Evolutionary conservation across 2,329 filamentous ascomycete genomes (phyloP).

Genomic region (Xylaria sp.): DNA sequence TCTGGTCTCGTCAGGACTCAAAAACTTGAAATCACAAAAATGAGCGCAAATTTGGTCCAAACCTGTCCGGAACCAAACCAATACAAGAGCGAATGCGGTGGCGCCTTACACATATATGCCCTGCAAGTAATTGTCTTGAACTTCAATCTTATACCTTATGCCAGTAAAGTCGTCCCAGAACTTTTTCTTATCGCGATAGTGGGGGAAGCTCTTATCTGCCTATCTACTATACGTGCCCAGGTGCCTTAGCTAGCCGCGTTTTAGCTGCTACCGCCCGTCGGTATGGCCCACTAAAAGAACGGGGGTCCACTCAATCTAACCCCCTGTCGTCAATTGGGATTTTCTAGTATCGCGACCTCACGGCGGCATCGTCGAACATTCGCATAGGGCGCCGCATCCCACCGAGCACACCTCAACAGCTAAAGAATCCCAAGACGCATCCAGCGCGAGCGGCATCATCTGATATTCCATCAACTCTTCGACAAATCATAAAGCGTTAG

Average conservation of each 20-base stretch:
- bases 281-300: conserved; percentile 14
- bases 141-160: background rate
- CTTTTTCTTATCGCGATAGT: conserved; percentile 45
- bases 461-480: background rate
- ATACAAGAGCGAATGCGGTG: background rate
- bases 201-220: conserved; percentile 37
- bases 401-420: background rate
- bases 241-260: background rate
- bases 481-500: background rate
- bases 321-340: conserved; percentile 21
- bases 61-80: background rate
- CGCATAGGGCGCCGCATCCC: background rate
- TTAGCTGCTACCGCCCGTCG: background rate
- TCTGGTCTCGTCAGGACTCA: background rate
- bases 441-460: too few species aligned
- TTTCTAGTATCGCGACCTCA: conserved; percentile 23
- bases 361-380: background rate
- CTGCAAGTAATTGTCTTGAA: background rate
- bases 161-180: conserved; percentile 33
- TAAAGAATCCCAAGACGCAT: background rate
- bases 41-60: background rate
- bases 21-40: background rate
- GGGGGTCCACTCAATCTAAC: conserved; percentile 14
- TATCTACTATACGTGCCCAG: too few species aligned
- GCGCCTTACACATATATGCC: background rate